Percentiles rank a stretch among this genome's conserved stretches.
phyloP scores from a whole-genome alignment of 768 basidiomycete species.

The Pleurotus platypus region DNA sequence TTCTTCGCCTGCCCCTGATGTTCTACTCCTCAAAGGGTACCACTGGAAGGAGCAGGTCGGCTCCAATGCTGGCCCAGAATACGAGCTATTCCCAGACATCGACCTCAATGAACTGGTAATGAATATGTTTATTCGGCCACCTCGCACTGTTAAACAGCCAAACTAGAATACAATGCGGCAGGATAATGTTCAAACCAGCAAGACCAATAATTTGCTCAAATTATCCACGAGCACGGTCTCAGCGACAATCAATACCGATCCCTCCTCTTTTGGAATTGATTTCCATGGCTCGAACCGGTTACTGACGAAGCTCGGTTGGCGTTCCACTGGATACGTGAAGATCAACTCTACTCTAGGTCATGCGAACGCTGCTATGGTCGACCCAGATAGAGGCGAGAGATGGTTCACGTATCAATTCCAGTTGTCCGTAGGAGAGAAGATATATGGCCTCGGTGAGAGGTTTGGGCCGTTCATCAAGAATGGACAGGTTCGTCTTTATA shows the following conservation, averaged over 20 bases:
- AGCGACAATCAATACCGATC: conserved; percentile 23
- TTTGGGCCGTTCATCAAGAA: conserved; percentile 47
- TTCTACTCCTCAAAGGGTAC: conserved; percentile 28
- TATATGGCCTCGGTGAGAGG: conserved; percentile 44
- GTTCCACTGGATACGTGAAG: conserved; percentile 27
- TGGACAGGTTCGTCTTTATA: conserved; percentile 25
- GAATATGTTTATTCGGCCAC: neutral
- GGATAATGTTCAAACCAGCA: conserved; percentile 16
- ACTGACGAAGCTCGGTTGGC: conserved; percentile 27
- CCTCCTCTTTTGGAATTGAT: conserved; percentile 25
- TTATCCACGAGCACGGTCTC: conserved; percentile 20
- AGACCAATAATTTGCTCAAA: conserved; percentile 18
- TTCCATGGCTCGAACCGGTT: conserved; percentile 20
- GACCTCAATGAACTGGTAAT: conserved; percentile 16
- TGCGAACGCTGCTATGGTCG: conserved; percentile 16
- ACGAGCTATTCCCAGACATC: conserved; percentile 27
- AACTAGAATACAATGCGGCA: conserved; percentile 11
- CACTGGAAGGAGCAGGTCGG: conserved; percentile 24
- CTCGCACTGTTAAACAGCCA: neutral
- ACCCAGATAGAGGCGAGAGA: conserved; percentile 20
- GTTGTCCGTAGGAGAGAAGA: conserved; percentile 37
- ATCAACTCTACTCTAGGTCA: conserved; percentile 16
- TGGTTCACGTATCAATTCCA: conserved; percentile 32
- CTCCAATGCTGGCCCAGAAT: conserved; percentile 19
- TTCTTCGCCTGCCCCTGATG: conserved; percentile 24